Base-by-base conservation (phyloP, 1,284 basidiomycete genomes). In the Cutaneotrichosporon cutaneum region DNA sequence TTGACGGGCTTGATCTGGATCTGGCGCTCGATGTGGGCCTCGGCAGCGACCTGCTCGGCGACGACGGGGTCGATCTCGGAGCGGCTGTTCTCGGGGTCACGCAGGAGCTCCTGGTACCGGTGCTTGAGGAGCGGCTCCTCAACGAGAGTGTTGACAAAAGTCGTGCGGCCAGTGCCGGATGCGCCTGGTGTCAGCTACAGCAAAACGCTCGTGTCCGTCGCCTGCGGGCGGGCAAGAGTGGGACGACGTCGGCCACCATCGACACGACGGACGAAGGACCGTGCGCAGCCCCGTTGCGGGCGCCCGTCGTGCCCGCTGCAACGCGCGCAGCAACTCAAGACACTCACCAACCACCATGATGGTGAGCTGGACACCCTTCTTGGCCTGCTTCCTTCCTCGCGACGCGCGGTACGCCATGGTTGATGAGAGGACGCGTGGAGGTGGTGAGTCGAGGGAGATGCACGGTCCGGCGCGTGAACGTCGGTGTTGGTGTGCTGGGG, bases 121-220 rank as follows among this genome's bases (percentile, higher is more conserved):
- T 77, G 90, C 18, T 84, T 77, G 56, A 94, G 82, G 44, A 94
- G 90, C 73, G 92, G 90, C 44, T 90, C 90, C 82, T 96, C 94
- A 83, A 93, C 95, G 56, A 97, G 89, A 47, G 94, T 98, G 84
- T 98, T 98, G 76, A 97, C 92, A 77, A 98, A 97, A 57, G 94
- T 98, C 63, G 94, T 97, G 62, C 94, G 90, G 60, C 94, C 94
- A 61, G 92, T 94, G 56, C 94, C 94, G 78, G 93, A 95, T 60
- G 92, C 90, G 83, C 94, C 94, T 80, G 66, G 5, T 14, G 55
- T 56, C 36, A 56, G 55, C 32, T 33, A 32, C 48, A n/a, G n/a
- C n/a, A n/a, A n/a, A n/a, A n/a, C n/a, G n/a, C n/a, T n/a, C n/a
- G n/a, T n/a, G n/a, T n/a, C n/a, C n/a, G 18, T 39, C 14, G 36